Conservation (phyloP, 2,329 filamentous ascomycete genomes). For the Aspergillus flavus region DNA sequence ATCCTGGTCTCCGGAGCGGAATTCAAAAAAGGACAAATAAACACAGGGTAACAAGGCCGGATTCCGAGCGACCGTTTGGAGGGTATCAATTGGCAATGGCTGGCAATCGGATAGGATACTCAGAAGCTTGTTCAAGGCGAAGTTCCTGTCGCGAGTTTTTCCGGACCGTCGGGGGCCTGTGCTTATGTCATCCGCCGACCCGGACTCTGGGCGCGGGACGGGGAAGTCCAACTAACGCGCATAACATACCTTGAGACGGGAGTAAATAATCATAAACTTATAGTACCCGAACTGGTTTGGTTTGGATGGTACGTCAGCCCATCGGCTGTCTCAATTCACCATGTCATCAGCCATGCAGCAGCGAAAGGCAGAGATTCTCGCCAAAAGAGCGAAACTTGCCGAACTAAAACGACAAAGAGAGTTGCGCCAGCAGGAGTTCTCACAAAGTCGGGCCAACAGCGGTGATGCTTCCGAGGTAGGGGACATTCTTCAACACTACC, state of each 20-base stretch:
- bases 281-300: slow-evolving; percentile 5
- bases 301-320: slow-evolving; percentile 6
- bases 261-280: slow-evolving; percentile 28
- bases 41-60: slow-evolving; percentile 26
- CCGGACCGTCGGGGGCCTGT: slow-evolving; percentile 36
- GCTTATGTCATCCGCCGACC: slow-evolving; percentile 43
- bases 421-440: slow-evolving; percentile 75
- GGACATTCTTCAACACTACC: background rate
- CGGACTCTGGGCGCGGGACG: slow-evolving; percentile 20
- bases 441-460: slow-evolving; percentile 67
- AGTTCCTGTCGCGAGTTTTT: slow-evolving; percentile 48
- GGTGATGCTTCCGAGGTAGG: slow-evolving; percentile 72
- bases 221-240: background rate
- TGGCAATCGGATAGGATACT: slow-evolving; percentile 31
- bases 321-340: slow-evolving; percentile 13
- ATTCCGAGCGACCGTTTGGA: slow-evolving; percentile 34
- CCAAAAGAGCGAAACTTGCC: slow-evolving; percentile 94
- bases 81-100: slow-evolving; percentile 43
- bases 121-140: slow-evolving; percentile 35
- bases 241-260: background rate
- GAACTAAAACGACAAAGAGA: slow-evolving; percentile 94
- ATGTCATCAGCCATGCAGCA: slow-evolving; percentile 56
- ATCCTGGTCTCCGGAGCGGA: slow-evolving; percentile 47
- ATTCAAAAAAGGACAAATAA: slow-evolving; percentile 41
- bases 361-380: slow-evolving; percentile 92